A percentile compares a stretch with the other conserved stretches of the same genome.
These are phyloP conservation scores for Psilocybe azurescens DNA, from an alignment of 768 basidiomycete genomes.

Conservation along the genomic window DNA sequence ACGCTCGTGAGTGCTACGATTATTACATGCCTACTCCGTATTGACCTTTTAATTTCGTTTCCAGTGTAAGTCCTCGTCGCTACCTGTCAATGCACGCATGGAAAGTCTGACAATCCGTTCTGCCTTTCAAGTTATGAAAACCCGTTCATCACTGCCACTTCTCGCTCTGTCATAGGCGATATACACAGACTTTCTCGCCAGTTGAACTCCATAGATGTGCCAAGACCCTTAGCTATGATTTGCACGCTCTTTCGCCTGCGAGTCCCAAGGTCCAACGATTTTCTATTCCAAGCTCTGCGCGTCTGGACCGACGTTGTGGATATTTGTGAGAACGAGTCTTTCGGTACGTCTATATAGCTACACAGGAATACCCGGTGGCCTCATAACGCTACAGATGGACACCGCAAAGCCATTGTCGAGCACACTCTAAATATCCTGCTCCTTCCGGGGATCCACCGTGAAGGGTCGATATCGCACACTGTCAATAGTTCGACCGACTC, in stretches of 20 bases:
- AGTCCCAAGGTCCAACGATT: constrained; percentile 37
- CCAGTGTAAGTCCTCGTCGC: constrained; percentile 43
- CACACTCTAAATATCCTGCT: constrained; percentile 81
- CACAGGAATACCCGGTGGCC: neutral
- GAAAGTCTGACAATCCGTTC: constrained; percentile 15
- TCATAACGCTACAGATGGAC: constrained; percentile 57
- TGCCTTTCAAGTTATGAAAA: constrained; percentile 69
- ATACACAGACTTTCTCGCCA: constrained; percentile 68
- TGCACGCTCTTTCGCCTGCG: constrained; percentile 57
- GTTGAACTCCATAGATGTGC: constrained; percentile 66
- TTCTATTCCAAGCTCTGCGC: constrained; percentile 67
- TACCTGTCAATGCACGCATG: neutral
- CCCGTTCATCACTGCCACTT: constrained; percentile 76
- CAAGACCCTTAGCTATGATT: constrained; percentile 67
- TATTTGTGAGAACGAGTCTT: constrained; percentile 79
- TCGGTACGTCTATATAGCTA: constrained; percentile 50
- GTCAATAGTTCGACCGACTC: constrained; percentile 41
- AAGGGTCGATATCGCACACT: constrained; percentile 39
- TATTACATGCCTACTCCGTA: constrained; percentile 13
- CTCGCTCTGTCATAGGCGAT: constrained; percentile 73
- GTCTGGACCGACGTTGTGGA: constrained; percentile 81
- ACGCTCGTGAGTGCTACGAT: constrained; percentile 58
- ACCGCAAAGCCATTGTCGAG: constrained; percentile 75
- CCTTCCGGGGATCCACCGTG: constrained; percentile 72
- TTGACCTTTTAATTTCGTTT: constrained; percentile 21